phyloP scores from a whole-genome alignment of 495 filamentous ascomycete genomes.

The Tuber aestivum region DNA sequence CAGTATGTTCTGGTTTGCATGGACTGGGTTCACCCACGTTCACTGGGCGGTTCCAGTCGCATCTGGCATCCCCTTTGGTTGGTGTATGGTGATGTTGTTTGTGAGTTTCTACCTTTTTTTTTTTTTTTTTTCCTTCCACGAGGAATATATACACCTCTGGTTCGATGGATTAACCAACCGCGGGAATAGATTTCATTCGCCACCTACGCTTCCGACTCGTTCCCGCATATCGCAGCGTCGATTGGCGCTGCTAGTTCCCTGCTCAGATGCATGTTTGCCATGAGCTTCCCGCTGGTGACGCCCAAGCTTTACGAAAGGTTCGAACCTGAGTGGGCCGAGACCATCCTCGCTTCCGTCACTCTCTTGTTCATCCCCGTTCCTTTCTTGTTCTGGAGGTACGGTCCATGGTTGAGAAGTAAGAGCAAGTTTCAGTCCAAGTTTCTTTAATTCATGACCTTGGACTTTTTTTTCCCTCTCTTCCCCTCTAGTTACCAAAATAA shows the following conservation, averaged over 20 bases:
- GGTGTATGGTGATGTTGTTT: constrained; percentile 29
- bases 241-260: constrained; percentile 87
- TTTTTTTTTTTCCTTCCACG: no score
- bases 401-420: constrained; percentile 11
- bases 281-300: constrained; percentile 75
- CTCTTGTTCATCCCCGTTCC: constrained; percentile 26
- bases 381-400: constrained; percentile 28
- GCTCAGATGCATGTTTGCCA: constrained; percentile 68
- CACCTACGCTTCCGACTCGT: background rate
- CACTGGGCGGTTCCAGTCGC: constrained; percentile 55
- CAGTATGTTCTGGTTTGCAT: constrained; percentile 59
- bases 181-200: background rate
- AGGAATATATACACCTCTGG: constrained; percentile 16
- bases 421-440: constrained; percentile 9
- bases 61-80: constrained; percentile 51
- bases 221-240: constrained; percentile 56
- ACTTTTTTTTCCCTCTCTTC: background rate
- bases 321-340: constrained; percentile 70
- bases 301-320: constrained; percentile 74
- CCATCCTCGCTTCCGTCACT: constrained; percentile 55
- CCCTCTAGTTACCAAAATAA: background rate
- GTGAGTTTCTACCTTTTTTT: constrained; percentile 16
- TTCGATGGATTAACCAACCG: background rate
- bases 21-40: constrained; percentile 50
- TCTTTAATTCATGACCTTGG: background rate